These are phyloP conservation scores for Apiospora rasikravindrae DNA, from an alignment of 2,329 filamentous ascomycete genomes.

Conservation along the genomic window DNA sequence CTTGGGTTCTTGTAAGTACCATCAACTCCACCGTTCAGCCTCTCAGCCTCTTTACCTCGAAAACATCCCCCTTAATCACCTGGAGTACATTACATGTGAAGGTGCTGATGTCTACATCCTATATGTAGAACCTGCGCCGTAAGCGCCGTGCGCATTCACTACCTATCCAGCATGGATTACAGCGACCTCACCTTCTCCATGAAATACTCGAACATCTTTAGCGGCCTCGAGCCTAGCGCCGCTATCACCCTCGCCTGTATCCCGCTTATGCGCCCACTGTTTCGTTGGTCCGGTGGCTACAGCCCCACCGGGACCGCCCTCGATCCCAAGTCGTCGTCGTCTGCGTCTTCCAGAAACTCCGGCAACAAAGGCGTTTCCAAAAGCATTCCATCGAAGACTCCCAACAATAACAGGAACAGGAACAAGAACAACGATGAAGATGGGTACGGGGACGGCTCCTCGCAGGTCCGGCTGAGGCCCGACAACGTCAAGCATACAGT, in stretches of 20 bases:
- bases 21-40: too few species aligned
- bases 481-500: not conserved
- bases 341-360: not conserved
- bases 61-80: too few species aligned
- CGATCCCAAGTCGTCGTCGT: not conserved
- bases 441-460: not conserved
- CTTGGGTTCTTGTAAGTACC: conserved; percentile 19
- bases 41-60: too few species aligned
- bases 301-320: conserved; percentile 14
- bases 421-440: too few species aligned
- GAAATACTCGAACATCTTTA: conserved; percentile 16
- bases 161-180: conserved; percentile 19
- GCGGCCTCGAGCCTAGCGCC: conserved; percentile 19
- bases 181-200: conserved; percentile 19
- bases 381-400: too few species aligned
- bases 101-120: too few species aligned
- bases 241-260: conserved; percentile 20
- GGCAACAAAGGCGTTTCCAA: too few species aligned
- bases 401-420: too few species aligned
- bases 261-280: conserved; percentile 20
- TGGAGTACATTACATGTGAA: too few species aligned
- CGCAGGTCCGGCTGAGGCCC: not conserved
- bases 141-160: conserved; percentile 17
- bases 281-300: conserved; percentile 3
- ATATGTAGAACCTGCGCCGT: conserved; percentile 20